Evolutionary conservation across 2,329 filamentous ascomycete genomes (phyloP).

Genomic region (Bipolaris cookei): DNA sequence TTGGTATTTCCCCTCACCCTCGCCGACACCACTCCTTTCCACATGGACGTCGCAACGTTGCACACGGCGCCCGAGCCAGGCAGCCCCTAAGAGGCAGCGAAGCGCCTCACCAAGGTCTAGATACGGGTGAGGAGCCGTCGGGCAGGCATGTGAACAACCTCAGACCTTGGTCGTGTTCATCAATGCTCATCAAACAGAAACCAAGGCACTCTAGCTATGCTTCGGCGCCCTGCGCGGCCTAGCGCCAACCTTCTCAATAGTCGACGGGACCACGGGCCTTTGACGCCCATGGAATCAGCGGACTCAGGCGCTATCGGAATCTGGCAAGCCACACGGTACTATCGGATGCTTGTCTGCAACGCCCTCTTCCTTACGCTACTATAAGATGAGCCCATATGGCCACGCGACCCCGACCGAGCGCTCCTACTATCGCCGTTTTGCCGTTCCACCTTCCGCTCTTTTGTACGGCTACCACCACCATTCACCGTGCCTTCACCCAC

Average conservation of each 20-base stretch:
- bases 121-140: not conserved
- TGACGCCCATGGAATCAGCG: not conserved
- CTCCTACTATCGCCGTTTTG: not conserved
- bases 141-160: not conserved
- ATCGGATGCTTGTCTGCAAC: not conserved
- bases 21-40: not conserved
- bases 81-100: not conserved
- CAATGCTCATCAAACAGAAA: not conserved
- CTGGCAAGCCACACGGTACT: constrained; percentile 2
- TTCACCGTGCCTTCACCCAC: not conserved
- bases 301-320: not conserved
- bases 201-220: not conserved
- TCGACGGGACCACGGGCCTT: not conserved
- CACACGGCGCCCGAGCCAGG: not conserved
- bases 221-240: not conserved
- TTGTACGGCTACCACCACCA: not conserved
- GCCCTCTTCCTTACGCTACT: not conserved
- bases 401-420: not conserved
- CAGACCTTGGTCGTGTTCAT: not conserved
- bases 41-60: not conserved
- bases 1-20: not conserved
- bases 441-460: not conserved
- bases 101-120: not conserved
- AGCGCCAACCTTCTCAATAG: not conserved
- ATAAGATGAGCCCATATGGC: not conserved